Evolutionary conservation across 2,329 filamentous ascomycete species (phyloP).

Genomic region (Calonectria multiphialidica): DNA sequence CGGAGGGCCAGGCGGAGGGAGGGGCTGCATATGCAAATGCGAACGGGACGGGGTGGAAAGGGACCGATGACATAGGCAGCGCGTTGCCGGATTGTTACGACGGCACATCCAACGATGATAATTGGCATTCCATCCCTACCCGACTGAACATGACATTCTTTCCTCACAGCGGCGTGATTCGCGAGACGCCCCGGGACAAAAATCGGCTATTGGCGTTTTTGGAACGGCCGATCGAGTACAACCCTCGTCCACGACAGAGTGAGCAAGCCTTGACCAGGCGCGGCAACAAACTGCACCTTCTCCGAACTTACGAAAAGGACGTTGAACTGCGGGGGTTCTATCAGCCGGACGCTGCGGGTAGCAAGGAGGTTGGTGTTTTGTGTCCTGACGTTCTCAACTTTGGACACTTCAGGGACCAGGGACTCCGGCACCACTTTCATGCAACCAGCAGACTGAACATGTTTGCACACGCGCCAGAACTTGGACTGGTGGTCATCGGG

Average conservation of each 20-base stretch:
- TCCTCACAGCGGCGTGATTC: conserved; percentile 47
- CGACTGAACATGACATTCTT: conserved; percentile 51
- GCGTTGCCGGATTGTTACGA: not conserved
- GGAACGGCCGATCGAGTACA: conserved; percentile 27
- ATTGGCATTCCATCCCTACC: not conserved
- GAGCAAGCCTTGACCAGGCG: conserved; percentile 26
- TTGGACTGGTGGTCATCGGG: conserved; percentile 77
- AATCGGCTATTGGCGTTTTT: conserved; percentile 38
- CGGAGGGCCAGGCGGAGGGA: not conserved
- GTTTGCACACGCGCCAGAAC: conserved; percentile 73
- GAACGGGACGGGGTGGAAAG: not conserved
- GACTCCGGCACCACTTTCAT: conserved; percentile 44
- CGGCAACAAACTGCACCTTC: conserved; percentile 46
- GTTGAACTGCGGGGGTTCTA: conserved; percentile 59
- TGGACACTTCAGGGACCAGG: conserved; percentile 37
- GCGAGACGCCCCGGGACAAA: conserved; percentile 29
- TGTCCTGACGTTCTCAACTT: conserved; percentile 47
- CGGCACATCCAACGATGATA: not conserved
- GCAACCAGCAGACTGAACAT: conserved; percentile 65
- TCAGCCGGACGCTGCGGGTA: conserved; percentile 31
- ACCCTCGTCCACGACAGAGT: conserved; percentile 21
- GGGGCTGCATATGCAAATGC: not conserved
- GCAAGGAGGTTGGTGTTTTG: conserved; percentile 45
- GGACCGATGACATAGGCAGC: not conserved
- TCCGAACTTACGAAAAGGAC: conserved; percentile 63